Base-by-base conservation (phyloP, 1,139 yeast genomes). In the Scheffersomyces lignicola region DNA sequence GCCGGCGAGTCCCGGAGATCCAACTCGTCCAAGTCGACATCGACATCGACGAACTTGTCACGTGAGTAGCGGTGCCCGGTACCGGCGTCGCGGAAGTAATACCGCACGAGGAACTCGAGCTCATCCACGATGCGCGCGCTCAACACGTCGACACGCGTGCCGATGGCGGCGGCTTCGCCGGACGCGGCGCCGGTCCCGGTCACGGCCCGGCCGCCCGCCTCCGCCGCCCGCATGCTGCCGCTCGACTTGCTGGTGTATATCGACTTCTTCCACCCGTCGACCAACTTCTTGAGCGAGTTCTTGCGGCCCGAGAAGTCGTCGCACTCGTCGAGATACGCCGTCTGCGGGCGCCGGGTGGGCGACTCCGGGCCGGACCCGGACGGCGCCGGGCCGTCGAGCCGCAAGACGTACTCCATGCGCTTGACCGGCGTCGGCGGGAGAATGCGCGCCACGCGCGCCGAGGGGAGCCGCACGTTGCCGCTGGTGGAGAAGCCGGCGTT, bases 121-220 rank as follows among this genome's bases (percentile, higher is more conserved):
- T 88, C 95, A 47, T 83, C 87, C 27, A 86, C 73, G 2, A 87
- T 83, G 45, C 94, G 66, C 3, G 94, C 92, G 54, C 94, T 82
- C 38, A 88, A 62, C 10, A 85, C 66, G 58, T 88, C 97, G 36
- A 83, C 73, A 44, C 82, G 72, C 3, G 68, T 68, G 5, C 70
- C 69, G 12, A 66, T 56, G 11, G 43, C 32, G 14, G 52, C 52
- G 16, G 47, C 45, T 10, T 41, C 48, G 11, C 42, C 45, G 10
- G 42, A 40, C 15, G 41, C 48, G 21, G 13, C n/a, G n/a, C n/a
- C n/a, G n/a, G 8, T 20, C 6, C 9, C 9, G 13, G 11, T 24
- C 7, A 13, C 12, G 16, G 13, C 6, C 13, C 22, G 12, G n/a
- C 16, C 8, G 4, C 18, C 28, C 16, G 22, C 13, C 7, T 17